These are phyloP conservation scores for Breynia disticha DNA, from an alignment of 441 rosid genomes.

Conservation along the genomic window DNA sequence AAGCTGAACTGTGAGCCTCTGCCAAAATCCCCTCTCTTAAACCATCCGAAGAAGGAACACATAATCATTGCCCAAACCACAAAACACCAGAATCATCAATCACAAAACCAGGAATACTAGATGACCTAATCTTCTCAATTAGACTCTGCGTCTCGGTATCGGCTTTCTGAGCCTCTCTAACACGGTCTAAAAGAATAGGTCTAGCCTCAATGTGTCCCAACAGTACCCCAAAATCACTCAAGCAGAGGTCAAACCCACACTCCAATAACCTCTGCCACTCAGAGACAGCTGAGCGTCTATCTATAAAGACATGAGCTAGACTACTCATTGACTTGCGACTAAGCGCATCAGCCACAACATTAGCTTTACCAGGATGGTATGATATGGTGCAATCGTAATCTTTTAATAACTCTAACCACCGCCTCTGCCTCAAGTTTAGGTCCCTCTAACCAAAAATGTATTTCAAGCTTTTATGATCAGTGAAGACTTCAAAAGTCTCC, in stretches of 20 bases:
- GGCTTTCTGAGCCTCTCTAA: not conserved
- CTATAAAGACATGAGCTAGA: not conserved
- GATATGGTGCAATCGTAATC: too few species aligned
- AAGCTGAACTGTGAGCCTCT: not conserved
- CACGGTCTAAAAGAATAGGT: not conserved
- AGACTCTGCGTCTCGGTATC: not conserved
- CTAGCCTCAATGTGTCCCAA: not conserved
- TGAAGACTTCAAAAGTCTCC: not conserved
- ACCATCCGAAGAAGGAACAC: not conserved
- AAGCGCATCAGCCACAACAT: slow-evolving; percentile 5
- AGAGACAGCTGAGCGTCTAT: not conserved
- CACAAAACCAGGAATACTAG: not conserved
- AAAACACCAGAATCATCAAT: not conserved
- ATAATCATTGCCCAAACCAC: not conserved
- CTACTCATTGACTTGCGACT: slow-evolving; percentile 2
- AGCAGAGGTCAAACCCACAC: not conserved
- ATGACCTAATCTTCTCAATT: not conserved
- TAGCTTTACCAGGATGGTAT: slow-evolving; percentile 7
- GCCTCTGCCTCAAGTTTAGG: too few species aligned
- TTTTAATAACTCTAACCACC: too few species aligned
- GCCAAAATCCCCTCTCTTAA: not conserved
- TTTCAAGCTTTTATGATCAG: too few species aligned
- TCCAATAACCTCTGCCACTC: not conserved
- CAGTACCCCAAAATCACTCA: not conserved
- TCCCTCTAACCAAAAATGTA: too few species aligned